These are phyloP conservation scores for Calonectria crousiana DNA, from an alignment of 2,329 filamentous ascomycete genomes.

Conservation along the genomic window DNA sequence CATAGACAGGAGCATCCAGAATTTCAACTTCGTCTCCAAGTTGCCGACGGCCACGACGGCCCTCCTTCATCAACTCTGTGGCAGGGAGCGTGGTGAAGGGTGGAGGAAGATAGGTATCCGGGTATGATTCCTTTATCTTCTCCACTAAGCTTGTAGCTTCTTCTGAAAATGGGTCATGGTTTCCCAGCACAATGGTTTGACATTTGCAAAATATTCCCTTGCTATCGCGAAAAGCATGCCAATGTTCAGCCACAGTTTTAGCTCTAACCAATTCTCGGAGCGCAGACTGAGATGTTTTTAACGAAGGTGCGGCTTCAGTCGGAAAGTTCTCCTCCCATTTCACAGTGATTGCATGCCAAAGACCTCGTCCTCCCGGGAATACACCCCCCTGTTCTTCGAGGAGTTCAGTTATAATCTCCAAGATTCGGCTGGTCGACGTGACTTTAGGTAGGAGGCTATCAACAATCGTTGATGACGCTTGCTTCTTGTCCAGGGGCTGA, in stretches of 20 bases:
- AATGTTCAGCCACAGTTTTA: constrained; percentile 54
- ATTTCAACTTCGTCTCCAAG: constrained; percentile 60
- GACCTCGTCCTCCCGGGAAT: constrained; percentile 63
- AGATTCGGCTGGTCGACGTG: constrained; percentile 35
- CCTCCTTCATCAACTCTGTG: constrained; percentile 33
- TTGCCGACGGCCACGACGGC: constrained; percentile 49
- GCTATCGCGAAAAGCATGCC: constrained; percentile 57
- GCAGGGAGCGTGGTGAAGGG: constrained; percentile 36
- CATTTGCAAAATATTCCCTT: constrained; percentile 59
- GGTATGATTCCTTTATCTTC: constrained; percentile 61
- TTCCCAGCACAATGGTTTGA: constrained; percentile 57
- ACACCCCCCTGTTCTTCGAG: constrained; percentile 55
- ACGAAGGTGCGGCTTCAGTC: constrained; percentile 54
- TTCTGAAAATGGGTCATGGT: constrained; percentile 56
- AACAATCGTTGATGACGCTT: constrained; percentile 16
- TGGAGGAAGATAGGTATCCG: constrained; percentile 47
- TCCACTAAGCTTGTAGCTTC: constrained; percentile 58
- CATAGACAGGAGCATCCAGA: constrained; percentile 65
- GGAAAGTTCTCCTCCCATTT: constrained; percentile 59
- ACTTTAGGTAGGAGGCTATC: constrained; percentile 34
- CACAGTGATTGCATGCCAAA: constrained; percentile 61
- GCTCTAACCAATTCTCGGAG: constrained; percentile 54
- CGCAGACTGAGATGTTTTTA: constrained; percentile 53
- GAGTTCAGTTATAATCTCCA: constrained; percentile 44
- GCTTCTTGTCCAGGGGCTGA: constrained; percentile 9